phyloP scores from a whole-genome alignment of 2,329 filamentous ascomycete genomes.

The Boeremia exigua region DNA sequence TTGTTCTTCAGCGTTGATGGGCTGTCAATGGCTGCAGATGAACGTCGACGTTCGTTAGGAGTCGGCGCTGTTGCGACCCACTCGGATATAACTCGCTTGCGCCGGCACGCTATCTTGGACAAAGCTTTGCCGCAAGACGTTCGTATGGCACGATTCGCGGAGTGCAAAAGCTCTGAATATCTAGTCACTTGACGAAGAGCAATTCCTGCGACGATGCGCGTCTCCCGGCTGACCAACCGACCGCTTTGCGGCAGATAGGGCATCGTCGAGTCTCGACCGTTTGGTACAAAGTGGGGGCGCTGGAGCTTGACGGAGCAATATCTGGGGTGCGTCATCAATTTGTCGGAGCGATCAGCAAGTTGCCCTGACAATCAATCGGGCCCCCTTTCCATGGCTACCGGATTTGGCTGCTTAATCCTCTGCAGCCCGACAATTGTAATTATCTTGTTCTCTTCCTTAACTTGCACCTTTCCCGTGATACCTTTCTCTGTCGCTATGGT shows the following conservation, averaged over 20 bases:
- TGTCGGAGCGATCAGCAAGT: not conserved
- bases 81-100: conserved; percentile 23
- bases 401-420: not conserved
- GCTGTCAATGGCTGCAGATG: not conserved
- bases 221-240: not conserved
- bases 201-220: not conserved
- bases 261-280: conserved; percentile 2
- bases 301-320: not conserved
- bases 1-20: not conserved
- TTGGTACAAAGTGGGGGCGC: conserved; percentile 1
- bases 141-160: not conserved
- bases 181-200: not conserved
- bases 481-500: not conserved
- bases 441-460: too few relatives aligned
- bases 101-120: conserved; percentile 12
- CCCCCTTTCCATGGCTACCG: not conserved
- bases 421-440: not conserved
- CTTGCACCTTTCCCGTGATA: not conserved
- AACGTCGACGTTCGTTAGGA: conserved; percentile 4
- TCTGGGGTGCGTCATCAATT: conserved; percentile 10
- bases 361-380: not conserved
- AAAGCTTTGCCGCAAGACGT: conserved; percentile 1
- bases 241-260: not conserved
- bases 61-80: conserved; percentile 1
- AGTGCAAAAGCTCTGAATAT: not conserved